phyloP scores from a whole-genome alignment of 108 stramenopile genomes.

The Aurantiochytrium sp. region DNA sequence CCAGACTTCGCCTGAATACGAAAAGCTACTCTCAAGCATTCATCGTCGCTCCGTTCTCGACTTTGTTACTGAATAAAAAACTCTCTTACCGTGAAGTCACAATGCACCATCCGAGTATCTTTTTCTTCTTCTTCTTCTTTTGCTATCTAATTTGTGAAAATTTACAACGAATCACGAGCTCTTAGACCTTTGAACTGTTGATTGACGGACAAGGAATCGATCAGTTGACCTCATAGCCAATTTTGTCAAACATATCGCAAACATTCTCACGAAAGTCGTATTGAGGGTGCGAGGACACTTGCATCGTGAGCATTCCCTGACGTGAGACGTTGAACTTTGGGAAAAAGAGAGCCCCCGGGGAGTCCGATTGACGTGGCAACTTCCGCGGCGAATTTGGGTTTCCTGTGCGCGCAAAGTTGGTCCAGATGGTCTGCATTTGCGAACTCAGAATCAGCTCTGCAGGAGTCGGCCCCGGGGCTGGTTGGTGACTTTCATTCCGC shows the following conservation, averaged over 20 bases:
- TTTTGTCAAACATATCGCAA: not conserved
- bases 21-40: not conserved
- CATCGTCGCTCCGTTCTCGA: not conserved
- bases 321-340: not conserved
- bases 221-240: conserved; percentile 1
- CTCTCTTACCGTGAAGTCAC: no score
- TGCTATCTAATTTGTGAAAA: no score
- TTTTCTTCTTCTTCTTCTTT: no score
- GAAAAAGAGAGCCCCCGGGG: not conserved
- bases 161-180: not conserved
- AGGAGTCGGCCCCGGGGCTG: not conserved
- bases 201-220: not conserved
- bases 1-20: not conserved
- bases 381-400: not conserved
- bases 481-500: not conserved
- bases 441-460: not conserved
- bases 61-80: not conserved
- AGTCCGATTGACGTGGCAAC: not conserved
- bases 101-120: no score
- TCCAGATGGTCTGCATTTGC: not conserved
- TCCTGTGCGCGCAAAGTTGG: not conserved
- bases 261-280: not conserved
- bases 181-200: not conserved
- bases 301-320: not conserved
- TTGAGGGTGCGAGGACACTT: not conserved